These are phyloP conservation scores for Prunus yedoensis DNA, from an alignment of 331 rosid genomes.

Conservation along the genomic window DNA sequence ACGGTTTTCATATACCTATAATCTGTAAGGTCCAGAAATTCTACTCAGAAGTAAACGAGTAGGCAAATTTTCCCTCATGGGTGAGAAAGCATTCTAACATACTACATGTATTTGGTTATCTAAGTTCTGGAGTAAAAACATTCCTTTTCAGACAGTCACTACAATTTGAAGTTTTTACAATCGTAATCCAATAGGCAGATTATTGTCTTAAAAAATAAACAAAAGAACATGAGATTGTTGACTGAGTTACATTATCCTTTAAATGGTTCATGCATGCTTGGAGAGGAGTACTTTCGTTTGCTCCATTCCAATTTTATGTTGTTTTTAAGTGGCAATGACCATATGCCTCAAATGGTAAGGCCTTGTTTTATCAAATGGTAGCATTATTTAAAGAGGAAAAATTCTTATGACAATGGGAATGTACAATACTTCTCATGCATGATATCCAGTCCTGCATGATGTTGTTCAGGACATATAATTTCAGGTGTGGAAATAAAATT, in stretches of 20 bases:
- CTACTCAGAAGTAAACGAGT: not conserved
- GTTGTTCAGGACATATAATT: not conserved
- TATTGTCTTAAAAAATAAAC: not conserved
- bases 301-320: not conserved
- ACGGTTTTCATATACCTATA: not conserved
- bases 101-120: not conserved
- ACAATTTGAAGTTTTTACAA: not conserved
- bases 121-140: not conserved
- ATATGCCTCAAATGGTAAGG: constrained; percentile 3
- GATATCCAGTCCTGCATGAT: not conserved
- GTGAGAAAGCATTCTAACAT: no score
- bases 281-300: not conserved
- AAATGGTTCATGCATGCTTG: not conserved
- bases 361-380: not conserved
- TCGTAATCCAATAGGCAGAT: not conserved
- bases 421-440: not conserved
- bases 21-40: not conserved
- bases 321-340: not conserved
- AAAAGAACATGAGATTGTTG: not conserved
- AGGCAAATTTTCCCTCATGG: no score
- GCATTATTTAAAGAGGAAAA: no score
- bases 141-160: not conserved
- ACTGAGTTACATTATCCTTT: not conserved
- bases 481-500: not conserved
- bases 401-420: no score